A percentile compares a stretch with the other conserved stretches of the same genome.
Evolutionary conservation across 805 yeast genomes (phyloP).

Genomic region (Wickerhamiella cacticola): DNA sequence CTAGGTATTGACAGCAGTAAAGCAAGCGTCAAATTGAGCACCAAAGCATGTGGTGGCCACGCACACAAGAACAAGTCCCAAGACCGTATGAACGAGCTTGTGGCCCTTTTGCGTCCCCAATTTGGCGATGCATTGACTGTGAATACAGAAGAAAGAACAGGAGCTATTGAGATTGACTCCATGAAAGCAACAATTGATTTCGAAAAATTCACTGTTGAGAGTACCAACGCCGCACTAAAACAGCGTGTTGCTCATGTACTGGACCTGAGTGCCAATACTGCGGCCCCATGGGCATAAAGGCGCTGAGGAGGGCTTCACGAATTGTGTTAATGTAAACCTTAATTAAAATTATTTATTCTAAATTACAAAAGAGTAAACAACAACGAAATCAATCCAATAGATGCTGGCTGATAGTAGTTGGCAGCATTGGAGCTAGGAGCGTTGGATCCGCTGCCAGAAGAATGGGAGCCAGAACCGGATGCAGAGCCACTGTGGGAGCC

Average conservation of each 20-base stretch:
- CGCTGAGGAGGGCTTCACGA: not conserved
- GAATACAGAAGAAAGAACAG: slow-evolving; percentile 33
- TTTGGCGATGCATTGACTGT: slow-evolving; percentile 63
- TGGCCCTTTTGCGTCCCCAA: slow-evolving; percentile 61
- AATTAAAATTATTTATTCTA: not conserved
- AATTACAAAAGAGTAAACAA: slow-evolving; percentile 2
- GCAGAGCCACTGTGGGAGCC: not conserved
- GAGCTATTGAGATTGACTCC: slow-evolving; percentile 59
- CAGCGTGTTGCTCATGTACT: slow-evolving; percentile 76
- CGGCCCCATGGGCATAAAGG: slow-evolving; percentile 51
- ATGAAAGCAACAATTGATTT: slow-evolving; percentile 61
- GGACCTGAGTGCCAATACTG: slow-evolving; percentile 63
- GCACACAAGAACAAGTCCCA: slow-evolving; percentile 15
- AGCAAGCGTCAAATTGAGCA: slow-evolving; percentile 80
- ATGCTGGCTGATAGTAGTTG: not conserved
- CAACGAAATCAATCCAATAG: not conserved
- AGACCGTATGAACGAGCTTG: slow-evolving; percentile 42
- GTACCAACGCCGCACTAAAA: slow-evolving; percentile 61
- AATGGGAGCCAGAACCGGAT: not conserved
- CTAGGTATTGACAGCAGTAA: slow-evolving; percentile 90
- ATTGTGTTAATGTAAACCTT: not conserved
- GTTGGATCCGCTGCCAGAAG: not conserved
- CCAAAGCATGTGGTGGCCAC: slow-evolving; percentile 44
- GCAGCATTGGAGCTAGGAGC: not conserved
- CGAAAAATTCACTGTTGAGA: slow-evolving; percentile 50